These are phyloP conservation scores for Pythium biforme DNA, from an alignment of 352 stramenopile species.

Conservation along the genomic window DNA sequence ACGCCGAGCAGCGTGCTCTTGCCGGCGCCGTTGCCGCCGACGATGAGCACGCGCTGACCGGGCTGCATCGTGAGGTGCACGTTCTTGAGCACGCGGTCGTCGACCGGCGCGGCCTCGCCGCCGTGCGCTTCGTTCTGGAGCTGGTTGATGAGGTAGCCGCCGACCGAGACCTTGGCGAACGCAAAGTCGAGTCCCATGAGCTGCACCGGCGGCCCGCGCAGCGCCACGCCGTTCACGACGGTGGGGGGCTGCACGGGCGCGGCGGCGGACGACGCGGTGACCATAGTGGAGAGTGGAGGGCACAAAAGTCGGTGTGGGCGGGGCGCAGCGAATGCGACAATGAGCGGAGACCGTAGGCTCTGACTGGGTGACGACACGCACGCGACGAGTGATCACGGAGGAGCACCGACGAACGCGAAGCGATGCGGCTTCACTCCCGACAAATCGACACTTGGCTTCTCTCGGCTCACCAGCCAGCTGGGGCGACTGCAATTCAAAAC, in stretches of 20 bases:
- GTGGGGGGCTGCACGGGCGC: constrained; percentile 4
- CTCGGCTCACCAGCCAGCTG: neutral
- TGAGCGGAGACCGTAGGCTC: neutral
- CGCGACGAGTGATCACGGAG: constrained; percentile 13
- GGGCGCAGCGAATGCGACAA: neutral
- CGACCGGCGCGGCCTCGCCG: neutral
- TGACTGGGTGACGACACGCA: constrained; percentile 4
- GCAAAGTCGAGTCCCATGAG: constrained; percentile 64
- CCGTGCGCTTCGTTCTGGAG: constrained; percentile 46
- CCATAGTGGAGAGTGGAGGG: constrained; percentile 8
- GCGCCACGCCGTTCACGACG: constrained; percentile 23
- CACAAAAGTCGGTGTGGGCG: neutral
- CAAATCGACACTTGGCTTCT: constrained; percentile 12
- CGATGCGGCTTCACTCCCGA: neutral
- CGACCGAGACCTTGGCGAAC: constrained; percentile 72
- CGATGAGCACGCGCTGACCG: constrained; percentile 90
- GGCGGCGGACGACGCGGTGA: constrained; percentile 1
- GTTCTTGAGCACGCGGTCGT: constrained; percentile 85
- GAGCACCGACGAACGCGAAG: constrained; percentile 20
- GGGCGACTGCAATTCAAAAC: constrained; percentile 15
- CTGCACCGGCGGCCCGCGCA: constrained; percentile 43
- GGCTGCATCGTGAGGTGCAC: constrained; percentile 79
- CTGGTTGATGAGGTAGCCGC: constrained; percentile 53
- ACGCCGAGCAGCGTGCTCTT: constrained; percentile 95
- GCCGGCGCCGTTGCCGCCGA: constrained; percentile 95